Conservation (phyloP, 2,329 filamentous ascomycete genomes). For the Epichloe elymi region DNA sequence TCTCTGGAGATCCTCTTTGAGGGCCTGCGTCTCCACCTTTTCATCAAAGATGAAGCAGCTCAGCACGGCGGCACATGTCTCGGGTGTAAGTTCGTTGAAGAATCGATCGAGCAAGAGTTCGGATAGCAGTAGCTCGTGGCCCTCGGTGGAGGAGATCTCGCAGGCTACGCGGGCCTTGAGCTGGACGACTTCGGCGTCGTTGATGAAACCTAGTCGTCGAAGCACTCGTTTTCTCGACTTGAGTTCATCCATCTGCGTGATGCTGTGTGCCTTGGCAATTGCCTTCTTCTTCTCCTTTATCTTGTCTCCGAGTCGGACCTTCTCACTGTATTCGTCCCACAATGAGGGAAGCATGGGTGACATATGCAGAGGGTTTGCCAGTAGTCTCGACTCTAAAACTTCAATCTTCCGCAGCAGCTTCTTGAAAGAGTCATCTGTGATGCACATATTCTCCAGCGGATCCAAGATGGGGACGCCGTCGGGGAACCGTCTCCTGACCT, state of each 20-base stretch:
- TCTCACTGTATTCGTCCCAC: slow-evolving; percentile 76
- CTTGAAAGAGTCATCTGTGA: slow-evolving; percentile 86
- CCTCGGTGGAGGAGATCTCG: slow-evolving; percentile 83
- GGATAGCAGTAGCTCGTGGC: slow-evolving; percentile 84
- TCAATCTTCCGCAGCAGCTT: slow-evolving; percentile 91
- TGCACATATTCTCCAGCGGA: slow-evolving; percentile 92
- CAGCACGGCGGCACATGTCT: slow-evolving; percentile 73
- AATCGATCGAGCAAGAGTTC: slow-evolving; percentile 94
- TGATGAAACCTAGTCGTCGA: slow-evolving; percentile 87
- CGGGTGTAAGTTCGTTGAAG: slow-evolving; percentile 89
- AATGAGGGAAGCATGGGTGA: slow-evolving; percentile 72
- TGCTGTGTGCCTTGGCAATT: slow-evolving; percentile 71
- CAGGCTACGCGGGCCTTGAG: slow-evolving; percentile 95
- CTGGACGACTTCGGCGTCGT: slow-evolving; percentile 88
- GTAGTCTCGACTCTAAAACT: slow-evolving; percentile 77
- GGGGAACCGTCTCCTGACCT: slow-evolving; percentile 78
- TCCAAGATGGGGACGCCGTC: slow-evolving; percentile 84
- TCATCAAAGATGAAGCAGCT: slow-evolving; percentile 98
- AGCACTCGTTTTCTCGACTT: slow-evolving; percentile 93
- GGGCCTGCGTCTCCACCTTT: slow-evolving; percentile 64
- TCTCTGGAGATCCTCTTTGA: slow-evolving; percentile 77
- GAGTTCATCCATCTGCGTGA: slow-evolving; percentile 88
- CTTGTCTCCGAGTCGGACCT: slow-evolving; percentile 61
- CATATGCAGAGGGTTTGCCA: slow-evolving; percentile 83
- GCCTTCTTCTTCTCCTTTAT: slow-evolving; percentile 84